A percentile compares a stretch with the other conserved stretches of the same genome.
Evolutionary conservation across 2,329 filamentous ascomycete species (phyloP).

Genomic region (Paecilomyces variotii): DNA sequence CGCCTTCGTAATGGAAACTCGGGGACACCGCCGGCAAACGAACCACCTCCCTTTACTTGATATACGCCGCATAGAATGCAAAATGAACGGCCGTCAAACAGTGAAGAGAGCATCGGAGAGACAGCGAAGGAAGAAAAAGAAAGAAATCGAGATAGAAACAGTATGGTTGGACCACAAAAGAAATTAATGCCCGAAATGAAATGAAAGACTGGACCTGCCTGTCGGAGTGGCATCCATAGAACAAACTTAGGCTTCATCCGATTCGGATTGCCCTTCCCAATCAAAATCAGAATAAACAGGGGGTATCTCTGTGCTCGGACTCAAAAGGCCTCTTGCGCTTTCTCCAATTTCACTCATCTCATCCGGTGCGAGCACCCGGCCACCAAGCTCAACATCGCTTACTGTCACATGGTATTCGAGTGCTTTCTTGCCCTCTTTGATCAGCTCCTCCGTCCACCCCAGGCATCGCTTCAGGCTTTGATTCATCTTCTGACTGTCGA

Average conservation of each 20-base stretch:
- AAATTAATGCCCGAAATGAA: not conserved
- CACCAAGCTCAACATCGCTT: slow-evolving; percentile 73
- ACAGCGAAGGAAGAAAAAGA: not conserved
- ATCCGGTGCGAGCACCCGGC: slow-evolving; percentile 65
- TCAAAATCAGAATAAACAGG: slow-evolving; percentile 13
- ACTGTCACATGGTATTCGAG: slow-evolving; percentile 72
- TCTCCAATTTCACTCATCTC: slow-evolving; percentile 42
- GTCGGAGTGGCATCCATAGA: not conserved
- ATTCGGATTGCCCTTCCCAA: slow-evolving; percentile 8
- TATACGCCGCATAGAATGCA: not conserved
- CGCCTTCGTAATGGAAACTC: not conserved
- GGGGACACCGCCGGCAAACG: not conserved
- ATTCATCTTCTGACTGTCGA: slow-evolving; percentile 92
- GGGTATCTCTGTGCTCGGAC: slow-evolving; percentile 17
- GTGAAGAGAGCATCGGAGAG: not conserved
- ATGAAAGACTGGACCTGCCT: not conserved
- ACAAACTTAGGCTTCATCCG: not conserved
- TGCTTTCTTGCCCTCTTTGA: slow-evolving; percentile 80
- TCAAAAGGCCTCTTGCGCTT: slow-evolving; percentile 24
- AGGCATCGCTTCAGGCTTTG: slow-evolving; percentile 86
- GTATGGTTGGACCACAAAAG: not conserved
- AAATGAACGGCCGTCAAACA: not conserved
- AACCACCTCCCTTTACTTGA: not conserved
- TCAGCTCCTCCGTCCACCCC: slow-evolving; percentile 81
- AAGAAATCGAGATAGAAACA: not conserved